phyloP scores from a whole-genome alignment of 2,329 filamentous ascomycete species.

The Paraphaeosphaeria minitans region DNA sequence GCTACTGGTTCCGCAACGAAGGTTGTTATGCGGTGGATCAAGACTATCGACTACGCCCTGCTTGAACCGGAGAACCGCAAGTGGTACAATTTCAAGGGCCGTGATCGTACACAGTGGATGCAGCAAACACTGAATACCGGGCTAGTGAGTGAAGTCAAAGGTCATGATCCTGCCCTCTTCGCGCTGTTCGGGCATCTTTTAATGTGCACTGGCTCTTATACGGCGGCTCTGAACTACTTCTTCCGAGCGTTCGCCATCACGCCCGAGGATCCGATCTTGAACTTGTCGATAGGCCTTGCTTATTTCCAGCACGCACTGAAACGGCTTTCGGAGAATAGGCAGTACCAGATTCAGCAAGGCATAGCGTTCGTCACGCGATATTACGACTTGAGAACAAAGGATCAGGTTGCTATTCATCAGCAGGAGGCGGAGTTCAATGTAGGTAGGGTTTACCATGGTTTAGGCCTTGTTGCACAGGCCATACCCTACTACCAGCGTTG shows the following conservation, averaged over 20 bases:
- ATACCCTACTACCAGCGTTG: slow-evolving; percentile 71
- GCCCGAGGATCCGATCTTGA: slow-evolving; percentile 76
- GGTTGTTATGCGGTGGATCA: slow-evolving; percentile 88
- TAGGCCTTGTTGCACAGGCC: slow-evolving; percentile 75
- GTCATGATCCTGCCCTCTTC: slow-evolving; percentile 74
- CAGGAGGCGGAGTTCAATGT: slow-evolving; percentile 86
- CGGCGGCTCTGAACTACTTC: slow-evolving; percentile 86
- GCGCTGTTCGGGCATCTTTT: slow-evolving; percentile 91
- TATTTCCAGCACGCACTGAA: slow-evolving; percentile 92
- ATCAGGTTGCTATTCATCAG: slow-evolving; percentile 52
- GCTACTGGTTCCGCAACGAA: slow-evolving; percentile 84
- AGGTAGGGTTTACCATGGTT: slow-evolving; percentile 73
- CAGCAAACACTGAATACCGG: slow-evolving; percentile 45
- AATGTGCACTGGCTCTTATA: slow-evolving; percentile 81
- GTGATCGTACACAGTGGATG: slow-evolving; percentile 47
- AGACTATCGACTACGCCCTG: slow-evolving; percentile 77
- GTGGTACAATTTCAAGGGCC: slow-evolving; percentile 46
- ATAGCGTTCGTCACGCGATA: slow-evolving; percentile 80
- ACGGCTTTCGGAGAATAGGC: slow-evolving; percentile 85
- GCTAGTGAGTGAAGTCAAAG: slow-evolving; percentile 48
- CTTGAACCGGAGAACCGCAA: slow-evolving; percentile 59
- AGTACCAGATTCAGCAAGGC: slow-evolving; percentile 85
- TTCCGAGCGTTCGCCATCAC: slow-evolving; percentile 70
- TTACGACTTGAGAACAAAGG: slow-evolving; percentile 62
- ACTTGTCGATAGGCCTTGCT: slow-evolving; percentile 73